Conservation (phyloP, 345 rosid genomes). For the Pelargonium nanum region DNA sequence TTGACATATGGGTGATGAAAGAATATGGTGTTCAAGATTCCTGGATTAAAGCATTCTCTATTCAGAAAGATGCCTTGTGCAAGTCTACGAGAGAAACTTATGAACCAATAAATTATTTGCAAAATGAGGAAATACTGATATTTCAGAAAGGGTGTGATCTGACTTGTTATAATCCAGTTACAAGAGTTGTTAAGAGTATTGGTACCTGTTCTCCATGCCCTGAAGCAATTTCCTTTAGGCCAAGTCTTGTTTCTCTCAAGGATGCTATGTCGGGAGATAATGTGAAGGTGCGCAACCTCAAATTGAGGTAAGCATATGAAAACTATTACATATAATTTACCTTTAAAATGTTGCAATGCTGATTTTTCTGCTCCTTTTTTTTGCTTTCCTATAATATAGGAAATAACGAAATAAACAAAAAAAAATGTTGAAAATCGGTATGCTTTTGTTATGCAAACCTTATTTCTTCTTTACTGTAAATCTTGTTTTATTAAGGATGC, state of each 20-base stretch:
- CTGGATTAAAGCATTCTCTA: not conserved
- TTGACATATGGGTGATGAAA: not conserved
- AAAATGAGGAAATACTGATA: not conserved
- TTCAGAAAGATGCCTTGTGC: no score
- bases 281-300: not conserved
- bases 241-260: not conserved
- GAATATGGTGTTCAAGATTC: not conserved
- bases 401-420: no score
- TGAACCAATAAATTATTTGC: not conserved
- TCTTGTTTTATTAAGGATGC: not conserved
- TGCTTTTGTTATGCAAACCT: no score
- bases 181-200: not conserved
- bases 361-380: not conserved
- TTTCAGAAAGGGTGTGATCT: not conserved
- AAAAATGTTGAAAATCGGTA: no score
- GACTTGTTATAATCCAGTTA: not conserved
- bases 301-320: not conserved
- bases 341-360: not conserved
- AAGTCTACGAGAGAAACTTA: not conserved
- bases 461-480: no score
- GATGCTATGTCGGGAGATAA: not conserved
- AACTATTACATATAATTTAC: no score
- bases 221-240: not conserved
- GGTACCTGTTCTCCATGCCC: not conserved
- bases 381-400: no score